A percentile compares a stretch with the other conserved stretches of the same genome.
phyloP scores from a whole-genome alignment of 345 rosid genomes.

The Gossypium turneri region DNA sequence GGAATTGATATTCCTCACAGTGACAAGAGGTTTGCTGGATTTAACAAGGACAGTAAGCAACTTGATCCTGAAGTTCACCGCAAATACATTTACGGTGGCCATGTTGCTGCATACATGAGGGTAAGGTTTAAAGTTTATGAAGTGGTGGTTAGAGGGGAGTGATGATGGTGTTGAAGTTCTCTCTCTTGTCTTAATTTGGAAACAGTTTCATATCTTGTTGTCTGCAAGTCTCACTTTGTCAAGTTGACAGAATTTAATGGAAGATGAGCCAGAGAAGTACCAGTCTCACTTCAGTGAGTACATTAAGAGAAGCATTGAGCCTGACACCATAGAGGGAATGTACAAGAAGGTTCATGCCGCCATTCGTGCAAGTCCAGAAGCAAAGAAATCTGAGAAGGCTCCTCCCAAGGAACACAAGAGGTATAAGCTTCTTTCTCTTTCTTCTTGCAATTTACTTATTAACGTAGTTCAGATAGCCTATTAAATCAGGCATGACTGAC shows the following conservation, averaged over 20 bases:
- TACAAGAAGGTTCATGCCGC: slow-evolving; percentile 76
- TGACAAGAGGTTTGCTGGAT: slow-evolving; percentile 77
- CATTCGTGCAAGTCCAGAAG: slow-evolving; percentile 58
- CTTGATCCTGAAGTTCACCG: slow-evolving; percentile 66
- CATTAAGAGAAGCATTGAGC: slow-evolving; percentile 46
- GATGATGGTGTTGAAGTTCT: too few species aligned
- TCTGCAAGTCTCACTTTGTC: background rate
- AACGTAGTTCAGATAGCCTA: background rate
- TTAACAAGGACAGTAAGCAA: slow-evolving; percentile 50
- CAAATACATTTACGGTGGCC: slow-evolving; percentile 66
- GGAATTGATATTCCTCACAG: slow-evolving; percentile 79
- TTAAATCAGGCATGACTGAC: background rate
- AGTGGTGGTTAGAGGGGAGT: background rate
- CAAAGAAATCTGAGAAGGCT: slow-evolving; percentile 43
- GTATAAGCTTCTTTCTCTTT: slow-evolving; percentile 21
- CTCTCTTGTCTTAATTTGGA: background rate
- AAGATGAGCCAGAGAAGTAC: slow-evolving; percentile 72
- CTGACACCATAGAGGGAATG: slow-evolving; percentile 52
- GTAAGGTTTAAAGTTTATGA: slow-evolving; percentile 18
- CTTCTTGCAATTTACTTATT: background rate
- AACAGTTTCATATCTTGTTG: background rate
- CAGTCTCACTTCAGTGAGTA: slow-evolving; percentile 62
- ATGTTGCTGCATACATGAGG: slow-evolving; percentile 67
- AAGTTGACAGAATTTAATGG: slow-evolving; percentile 32
- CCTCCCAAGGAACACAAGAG: slow-evolving; percentile 61